Percentiles rank a stretch among this genome's conserved stretches.
These are phyloP conservation scores for Myochromella boudieri DNA, from an alignment of 768 basidiomycete genomes.

Conservation along the genomic window DNA sequence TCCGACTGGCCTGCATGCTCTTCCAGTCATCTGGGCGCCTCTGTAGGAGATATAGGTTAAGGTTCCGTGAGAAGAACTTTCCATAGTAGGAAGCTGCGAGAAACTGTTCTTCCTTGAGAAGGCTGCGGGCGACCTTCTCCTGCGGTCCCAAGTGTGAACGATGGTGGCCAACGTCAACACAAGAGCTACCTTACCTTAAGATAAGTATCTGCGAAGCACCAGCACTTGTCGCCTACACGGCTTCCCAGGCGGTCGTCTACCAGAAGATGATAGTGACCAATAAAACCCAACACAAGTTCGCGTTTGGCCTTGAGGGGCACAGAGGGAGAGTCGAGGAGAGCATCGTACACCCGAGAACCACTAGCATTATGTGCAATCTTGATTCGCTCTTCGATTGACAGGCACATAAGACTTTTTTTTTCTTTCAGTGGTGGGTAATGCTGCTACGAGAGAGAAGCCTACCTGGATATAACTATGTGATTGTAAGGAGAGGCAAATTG, in stretches of 20 bases:
- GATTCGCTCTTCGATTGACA: conserved; percentile 60
- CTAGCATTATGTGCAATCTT: conserved; percentile 50
- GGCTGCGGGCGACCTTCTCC: conserved; percentile 90
- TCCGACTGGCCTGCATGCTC: conserved; percentile 56
- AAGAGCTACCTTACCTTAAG: conserved; percentile 64
- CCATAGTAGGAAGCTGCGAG: conserved; percentile 83
- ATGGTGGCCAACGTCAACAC: neutral
- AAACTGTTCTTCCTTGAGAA: conserved; percentile 67
- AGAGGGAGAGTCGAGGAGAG: conserved; percentile 64
- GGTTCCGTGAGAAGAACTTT: conserved; percentile 79
- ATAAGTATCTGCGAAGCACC: conserved; percentile 89
- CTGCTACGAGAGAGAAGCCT: conserved; percentile 16
- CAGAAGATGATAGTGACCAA: conserved; percentile 77
- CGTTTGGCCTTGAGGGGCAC: conserved; percentile 67
- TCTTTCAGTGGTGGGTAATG: conserved; percentile 1
- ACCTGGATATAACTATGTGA: conserved; percentile 71
- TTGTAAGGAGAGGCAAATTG: conserved; percentile 67
- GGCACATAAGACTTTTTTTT: conserved; percentile 51
- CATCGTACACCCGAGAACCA: conserved; percentile 81
- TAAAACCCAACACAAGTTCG: conserved; percentile 68
- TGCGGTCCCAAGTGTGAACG: conserved; percentile 28
- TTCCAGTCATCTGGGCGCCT: conserved; percentile 87
- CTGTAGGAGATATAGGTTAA: conserved; percentile 76
- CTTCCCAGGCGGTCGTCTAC: conserved; percentile 92
- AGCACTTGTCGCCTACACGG: conserved; percentile 87